Evolutionary conservation across 2,329 filamentous ascomycete genomes (phyloP).

Genomic region (Pseudocercospora macadamiae): DNA sequence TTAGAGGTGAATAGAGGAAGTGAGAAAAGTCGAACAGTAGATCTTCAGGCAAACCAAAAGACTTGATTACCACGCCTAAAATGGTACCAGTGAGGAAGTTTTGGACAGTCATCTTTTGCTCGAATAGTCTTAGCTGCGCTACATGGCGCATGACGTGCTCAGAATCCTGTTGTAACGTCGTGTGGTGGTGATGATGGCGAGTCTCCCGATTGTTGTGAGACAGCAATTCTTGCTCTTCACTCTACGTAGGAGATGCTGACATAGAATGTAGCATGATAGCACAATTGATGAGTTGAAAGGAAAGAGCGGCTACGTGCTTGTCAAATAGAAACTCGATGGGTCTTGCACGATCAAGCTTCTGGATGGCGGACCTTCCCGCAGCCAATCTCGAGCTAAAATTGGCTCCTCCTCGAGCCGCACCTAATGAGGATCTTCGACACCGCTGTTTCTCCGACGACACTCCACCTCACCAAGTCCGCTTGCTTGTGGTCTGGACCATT

Average conservation of each 20-base stretch:
- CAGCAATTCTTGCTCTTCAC: background rate
- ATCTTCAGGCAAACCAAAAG: background rate
- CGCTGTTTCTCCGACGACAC: background rate
- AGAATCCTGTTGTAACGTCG: background rate
- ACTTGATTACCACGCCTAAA: no score
- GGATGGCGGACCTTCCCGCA: no score
- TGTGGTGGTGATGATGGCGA: background rate
- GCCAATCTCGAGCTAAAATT: no score
- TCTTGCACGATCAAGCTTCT: no score
- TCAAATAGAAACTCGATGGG: no score
- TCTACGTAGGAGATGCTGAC: background rate
- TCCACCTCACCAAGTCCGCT: background rate
- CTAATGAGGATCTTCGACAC: constrained; percentile 3
- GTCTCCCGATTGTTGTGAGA: no score
- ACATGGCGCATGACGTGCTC: background rate
- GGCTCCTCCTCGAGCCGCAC: background rate
- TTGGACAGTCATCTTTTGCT: background rate
- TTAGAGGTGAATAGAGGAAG: background rate
- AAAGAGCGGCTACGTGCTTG: no score
- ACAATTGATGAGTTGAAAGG: no score
- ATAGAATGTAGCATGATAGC: no score
- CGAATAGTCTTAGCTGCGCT: background rate
- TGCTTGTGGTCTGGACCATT: no score
- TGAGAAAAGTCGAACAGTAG: background rate
- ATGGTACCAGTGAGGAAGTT: background rate